phyloP scores from a whole-genome alignment of 2,329 filamentous ascomycete species.

The Leptosphaerulina australis region DNA sequence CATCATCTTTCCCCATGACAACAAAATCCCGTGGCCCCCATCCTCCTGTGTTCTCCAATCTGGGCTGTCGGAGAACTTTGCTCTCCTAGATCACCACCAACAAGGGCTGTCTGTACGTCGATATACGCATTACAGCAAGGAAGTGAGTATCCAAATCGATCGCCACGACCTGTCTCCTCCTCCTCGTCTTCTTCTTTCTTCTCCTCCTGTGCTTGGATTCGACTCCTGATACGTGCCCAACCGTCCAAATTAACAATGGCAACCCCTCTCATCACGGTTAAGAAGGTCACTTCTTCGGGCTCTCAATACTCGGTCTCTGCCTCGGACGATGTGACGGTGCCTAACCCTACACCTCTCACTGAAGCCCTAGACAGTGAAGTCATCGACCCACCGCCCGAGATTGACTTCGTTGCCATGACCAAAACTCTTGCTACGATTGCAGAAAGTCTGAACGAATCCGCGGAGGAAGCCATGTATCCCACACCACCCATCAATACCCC shows the following conservation, averaged over 20 bases:
- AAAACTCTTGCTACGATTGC: conserved; percentile 37
- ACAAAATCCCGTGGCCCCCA: not conserved
- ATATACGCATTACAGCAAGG: not conserved
- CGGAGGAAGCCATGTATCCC: conserved; percentile 37
- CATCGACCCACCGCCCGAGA: conserved; percentile 23
- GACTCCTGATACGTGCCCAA: not conserved
- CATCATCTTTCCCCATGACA: conserved; percentile 11
- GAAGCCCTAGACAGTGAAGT: conserved; percentile 23
- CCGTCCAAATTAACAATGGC: conserved; percentile 1
- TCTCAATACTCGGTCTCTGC: conserved; percentile 29
- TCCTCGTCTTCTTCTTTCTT: no score
- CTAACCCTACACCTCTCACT: conserved; percentile 35
- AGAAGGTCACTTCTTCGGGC: conserved; percentile 29
- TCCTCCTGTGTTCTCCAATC: not conserved
- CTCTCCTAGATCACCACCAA: not conserved
- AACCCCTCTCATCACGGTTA: not conserved
- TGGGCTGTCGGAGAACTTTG: not conserved
- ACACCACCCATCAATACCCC: conserved; percentile 43
- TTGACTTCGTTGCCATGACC: conserved; percentile 37
- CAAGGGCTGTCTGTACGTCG: not conserved
- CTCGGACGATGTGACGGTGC: conserved; percentile 28
- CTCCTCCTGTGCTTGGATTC: not conserved
- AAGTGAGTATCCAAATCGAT: conserved; percentile 2
- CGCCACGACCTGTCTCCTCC: not conserved
- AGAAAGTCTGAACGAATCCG: conserved; percentile 40